These are phyloP conservation scores for Corynespora cassiicola DNA, from an alignment of 2,329 filamentous ascomycete genomes.

Conservation along the genomic window DNA sequence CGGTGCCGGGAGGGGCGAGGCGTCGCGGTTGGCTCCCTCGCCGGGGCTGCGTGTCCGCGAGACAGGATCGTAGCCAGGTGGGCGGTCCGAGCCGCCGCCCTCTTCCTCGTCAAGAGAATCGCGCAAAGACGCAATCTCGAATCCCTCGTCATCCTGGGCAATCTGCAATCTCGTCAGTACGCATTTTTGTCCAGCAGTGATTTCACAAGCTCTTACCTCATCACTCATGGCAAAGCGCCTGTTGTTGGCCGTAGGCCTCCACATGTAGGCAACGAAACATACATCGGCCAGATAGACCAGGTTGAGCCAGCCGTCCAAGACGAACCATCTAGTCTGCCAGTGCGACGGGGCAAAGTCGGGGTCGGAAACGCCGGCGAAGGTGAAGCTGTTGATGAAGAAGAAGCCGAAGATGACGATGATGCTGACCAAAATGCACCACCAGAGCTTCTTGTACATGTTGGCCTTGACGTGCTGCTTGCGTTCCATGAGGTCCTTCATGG, in stretches of 20 bases:
- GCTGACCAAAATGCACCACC: constrained; percentile 94
- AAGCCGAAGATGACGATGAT: constrained; percentile 97
- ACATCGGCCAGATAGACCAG: constrained; percentile 95
- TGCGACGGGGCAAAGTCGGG: constrained; percentile 94
- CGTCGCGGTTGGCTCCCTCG: constrained; percentile 39
- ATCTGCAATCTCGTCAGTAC: constrained; percentile 61
- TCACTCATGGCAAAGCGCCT: constrained; percentile 98
- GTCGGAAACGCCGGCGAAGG: constrained; percentile 83
- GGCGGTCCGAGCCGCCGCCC: constrained; percentile 44
- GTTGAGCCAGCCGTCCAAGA: constrained; percentile 96
- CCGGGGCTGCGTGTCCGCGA: constrained; percentile 32
- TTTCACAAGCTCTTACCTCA: constrained; percentile 69
- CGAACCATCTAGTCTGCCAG: constrained; percentile 97
- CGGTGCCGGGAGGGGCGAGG: constrained; percentile 61
- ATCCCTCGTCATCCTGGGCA: constrained; percentile 97
- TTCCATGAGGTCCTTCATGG: constrained; percentile 94
- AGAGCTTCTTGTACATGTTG: constrained; percentile 95
- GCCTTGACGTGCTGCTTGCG: constrained; percentile 94
- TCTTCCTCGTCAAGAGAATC: constrained; percentile 73
- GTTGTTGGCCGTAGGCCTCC: constrained; percentile 96
- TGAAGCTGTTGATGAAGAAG: constrained; percentile 98
- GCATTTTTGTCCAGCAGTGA: constrained; percentile 1
- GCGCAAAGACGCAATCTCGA: constrained; percentile 92
- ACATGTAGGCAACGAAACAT: constrained; percentile 90
- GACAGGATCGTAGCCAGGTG: constrained; percentile 49